These are phyloP conservation scores for Aspergillus arachidicola DNA, from an alignment of 2,329 filamentous ascomycete genomes.

Conservation along the genomic window DNA sequence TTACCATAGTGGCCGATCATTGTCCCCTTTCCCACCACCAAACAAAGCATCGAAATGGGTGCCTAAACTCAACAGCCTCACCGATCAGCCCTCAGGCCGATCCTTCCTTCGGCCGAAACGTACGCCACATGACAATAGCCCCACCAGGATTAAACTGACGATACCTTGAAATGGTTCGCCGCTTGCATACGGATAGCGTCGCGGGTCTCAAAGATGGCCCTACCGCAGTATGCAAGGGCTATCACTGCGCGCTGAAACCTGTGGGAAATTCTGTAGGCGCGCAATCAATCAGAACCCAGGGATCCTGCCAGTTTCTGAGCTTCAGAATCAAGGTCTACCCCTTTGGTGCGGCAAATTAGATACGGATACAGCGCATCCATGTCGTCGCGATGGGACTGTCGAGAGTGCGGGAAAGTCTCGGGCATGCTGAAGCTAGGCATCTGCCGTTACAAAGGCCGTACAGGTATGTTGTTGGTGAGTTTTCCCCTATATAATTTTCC, in stretches of 20 bases:
- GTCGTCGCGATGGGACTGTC: neutral
- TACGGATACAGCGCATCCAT: neutral
- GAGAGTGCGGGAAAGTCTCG: neutral
- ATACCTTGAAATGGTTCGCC: neutral
- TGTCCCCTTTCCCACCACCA: neutral
- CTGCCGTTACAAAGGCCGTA: neutral
- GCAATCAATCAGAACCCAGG: neutral
- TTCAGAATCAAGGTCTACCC: neutral
- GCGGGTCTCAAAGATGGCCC: neutral
- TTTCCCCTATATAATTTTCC: neutral
- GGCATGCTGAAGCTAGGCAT: neutral
- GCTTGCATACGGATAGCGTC: neutral
- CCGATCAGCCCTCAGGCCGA: neutral
- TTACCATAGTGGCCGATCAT: neutral
- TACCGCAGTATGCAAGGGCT: neutral
- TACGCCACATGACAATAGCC: conserved; percentile 3
- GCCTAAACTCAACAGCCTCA: neutral
- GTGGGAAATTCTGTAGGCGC: neutral
- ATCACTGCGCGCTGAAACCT: neutral
- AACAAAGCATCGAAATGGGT: neutral
- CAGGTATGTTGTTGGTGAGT: neutral
- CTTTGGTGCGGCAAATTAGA: neutral
- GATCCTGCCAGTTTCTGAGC: neutral
- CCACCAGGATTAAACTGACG: neutral
- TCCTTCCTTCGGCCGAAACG: neutral